These are phyloP conservation scores for Gryganskiella cystojenkinii DNA, from an alignment of 192 early-diverging fungal genomes.

Conservation along the genomic window DNA sequence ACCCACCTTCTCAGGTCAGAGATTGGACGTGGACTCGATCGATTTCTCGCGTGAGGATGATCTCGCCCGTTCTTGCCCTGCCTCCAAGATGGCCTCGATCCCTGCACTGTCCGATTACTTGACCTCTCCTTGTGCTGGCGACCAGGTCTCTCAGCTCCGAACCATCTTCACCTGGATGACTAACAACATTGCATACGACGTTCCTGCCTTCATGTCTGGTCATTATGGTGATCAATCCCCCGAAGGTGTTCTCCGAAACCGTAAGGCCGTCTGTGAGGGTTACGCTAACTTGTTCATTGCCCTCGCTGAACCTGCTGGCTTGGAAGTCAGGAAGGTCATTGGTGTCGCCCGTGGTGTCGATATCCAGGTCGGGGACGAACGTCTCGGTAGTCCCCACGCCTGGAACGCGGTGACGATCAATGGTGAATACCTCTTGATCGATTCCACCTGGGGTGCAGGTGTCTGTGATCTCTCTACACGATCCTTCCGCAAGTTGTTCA, in stretches of 20 bases:
- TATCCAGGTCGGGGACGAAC: slow-evolving; percentile 49
- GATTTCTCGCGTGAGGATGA: slow-evolving; percentile 56
- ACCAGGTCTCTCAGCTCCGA: slow-evolving; percentile 57
- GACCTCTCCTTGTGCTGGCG: slow-evolving; percentile 55
- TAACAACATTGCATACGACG: slow-evolving; percentile 64
- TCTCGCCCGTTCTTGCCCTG: slow-evolving; percentile 48
- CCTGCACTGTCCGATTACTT: slow-evolving; percentile 49
- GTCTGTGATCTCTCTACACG: slow-evolving; percentile 34
- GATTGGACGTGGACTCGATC: slow-evolving; percentile 8
- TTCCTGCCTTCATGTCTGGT: slow-evolving; percentile 52
- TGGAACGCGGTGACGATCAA: slow-evolving; percentile 65
- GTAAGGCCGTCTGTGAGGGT: slow-evolving; percentile 65
- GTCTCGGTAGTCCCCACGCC: slow-evolving; percentile 55
- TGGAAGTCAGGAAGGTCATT: slow-evolving; percentile 56
- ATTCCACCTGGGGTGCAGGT: slow-evolving; percentile 71
- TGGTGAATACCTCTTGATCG: slow-evolving; percentile 65
- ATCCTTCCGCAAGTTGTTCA: slow-evolving; percentile 56
- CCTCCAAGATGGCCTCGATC: slow-evolving; percentile 23
- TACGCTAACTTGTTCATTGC: slow-evolving; percentile 65
- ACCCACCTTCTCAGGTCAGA: slow-evolving; percentile 13
- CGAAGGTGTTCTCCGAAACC: slow-evolving; percentile 50
- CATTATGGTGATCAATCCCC: slow-evolving; percentile 30
- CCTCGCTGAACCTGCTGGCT: slow-evolving; percentile 57
- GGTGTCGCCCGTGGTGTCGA: slow-evolving; percentile 63
- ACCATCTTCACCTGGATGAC: slow-evolving; percentile 66